These are phyloP conservation scores for Musa acuminata DNA, from an alignment of 176 grass and related monocot species.

Conservation along the genomic window DNA sequence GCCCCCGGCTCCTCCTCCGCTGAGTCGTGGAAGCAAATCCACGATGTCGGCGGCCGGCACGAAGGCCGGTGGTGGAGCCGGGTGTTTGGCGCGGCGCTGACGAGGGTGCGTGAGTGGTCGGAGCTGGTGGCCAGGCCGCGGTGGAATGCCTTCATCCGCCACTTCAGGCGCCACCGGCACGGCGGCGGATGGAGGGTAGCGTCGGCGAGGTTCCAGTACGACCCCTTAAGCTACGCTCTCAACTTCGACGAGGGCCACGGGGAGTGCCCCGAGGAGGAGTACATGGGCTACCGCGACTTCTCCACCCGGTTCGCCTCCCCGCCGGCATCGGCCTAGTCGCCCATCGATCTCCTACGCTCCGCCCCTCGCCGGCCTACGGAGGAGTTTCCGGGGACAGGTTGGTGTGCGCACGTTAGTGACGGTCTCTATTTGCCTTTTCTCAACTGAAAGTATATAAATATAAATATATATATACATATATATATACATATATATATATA, in stretches of 20 bases:
- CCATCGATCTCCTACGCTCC: constrained; percentile 55
- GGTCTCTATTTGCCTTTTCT: too few species aligned
- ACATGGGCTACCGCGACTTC: constrained; percentile 50
- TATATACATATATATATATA: too few species aligned
- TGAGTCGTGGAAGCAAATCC: constrained; percentile 13
- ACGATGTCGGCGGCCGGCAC: constrained; percentile 7
- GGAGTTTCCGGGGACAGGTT: too few species aligned
- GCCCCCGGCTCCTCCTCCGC: not conserved
- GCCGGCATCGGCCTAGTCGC: constrained; percentile 30
- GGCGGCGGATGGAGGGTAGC: not conserved
- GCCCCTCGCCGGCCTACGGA: constrained; percentile 21
- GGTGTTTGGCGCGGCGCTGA: constrained; percentile 39
- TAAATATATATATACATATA: too few species aligned
- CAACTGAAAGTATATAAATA: too few species aligned
- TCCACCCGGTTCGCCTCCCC: constrained; percentile 48
- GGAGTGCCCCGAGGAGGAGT: constrained; percentile 29
- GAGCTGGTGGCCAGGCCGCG: constrained; percentile 72
- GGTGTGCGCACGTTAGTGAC: too few species aligned
- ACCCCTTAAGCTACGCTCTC: constrained; percentile 78
- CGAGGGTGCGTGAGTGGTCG: constrained; percentile 91
- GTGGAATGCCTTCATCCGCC: constrained; percentile 98
- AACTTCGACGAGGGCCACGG: constrained; percentile 84
- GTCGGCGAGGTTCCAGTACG: constrained; percentile 51
- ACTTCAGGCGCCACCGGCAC: constrained; percentile 31
- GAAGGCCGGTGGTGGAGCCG: constrained; percentile 55